Evolutionary conservation across 2,329 filamentous ascomycete genomes (phyloP).

Genomic region (Westerdykella aurantiaca): DNA sequence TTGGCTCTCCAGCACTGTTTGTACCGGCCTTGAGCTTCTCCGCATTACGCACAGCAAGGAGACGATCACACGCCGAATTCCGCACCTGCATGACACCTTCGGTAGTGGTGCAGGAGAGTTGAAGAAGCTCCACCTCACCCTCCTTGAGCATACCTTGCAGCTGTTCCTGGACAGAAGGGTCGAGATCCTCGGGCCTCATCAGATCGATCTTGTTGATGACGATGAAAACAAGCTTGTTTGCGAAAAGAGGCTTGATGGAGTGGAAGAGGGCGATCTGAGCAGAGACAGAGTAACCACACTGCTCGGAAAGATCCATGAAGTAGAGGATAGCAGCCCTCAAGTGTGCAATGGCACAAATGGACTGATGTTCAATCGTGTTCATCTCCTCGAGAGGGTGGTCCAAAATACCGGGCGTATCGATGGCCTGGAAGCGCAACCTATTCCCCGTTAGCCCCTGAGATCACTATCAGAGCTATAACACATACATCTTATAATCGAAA

Average conservation of each 20-base stretch:
- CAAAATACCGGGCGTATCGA: slow-evolving; percentile 96
- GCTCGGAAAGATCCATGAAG: slow-evolving; percentile 96
- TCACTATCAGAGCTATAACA: slow-evolving; percentile 81
- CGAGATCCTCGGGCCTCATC: slow-evolving; percentile 77
- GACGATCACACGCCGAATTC: slow-evolving; percentile 86
- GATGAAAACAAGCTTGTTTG: slow-evolving; percentile 94
- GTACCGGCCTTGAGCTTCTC: slow-evolving; percentile 91
- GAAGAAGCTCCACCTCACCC: slow-evolving; percentile 85
- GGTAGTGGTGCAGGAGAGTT: slow-evolving; percentile 89
- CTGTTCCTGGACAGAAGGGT: slow-evolving; percentile 68
- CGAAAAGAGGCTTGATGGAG: slow-evolving; percentile 93
- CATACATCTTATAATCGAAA: slow-evolving; percentile 83
- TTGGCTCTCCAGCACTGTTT: slow-evolving; percentile 67
- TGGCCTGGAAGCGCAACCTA: slow-evolving; percentile 70
- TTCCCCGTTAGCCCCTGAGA: not conserved
- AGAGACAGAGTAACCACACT: slow-evolving; percentile 88
- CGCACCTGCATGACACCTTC: slow-evolving; percentile 93
- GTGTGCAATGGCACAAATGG: slow-evolving; percentile 95
- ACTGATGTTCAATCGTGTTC: slow-evolving; percentile 99
- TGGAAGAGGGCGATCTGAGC: slow-evolving; percentile 94
- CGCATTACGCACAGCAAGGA: slow-evolving; percentile 87
- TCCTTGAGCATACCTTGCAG: slow-evolving; percentile 76
- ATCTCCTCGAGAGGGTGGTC: slow-evolving; percentile 97
- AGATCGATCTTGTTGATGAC: slow-evolving; percentile 99
- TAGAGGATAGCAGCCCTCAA: slow-evolving; percentile 91